A percentile compares a stretch with the other conserved stretches of the same genome.
Evolutionary conservation across 345 rosid genomes (phyloP).

Genomic region (Arabidopsis suecica): DNA sequence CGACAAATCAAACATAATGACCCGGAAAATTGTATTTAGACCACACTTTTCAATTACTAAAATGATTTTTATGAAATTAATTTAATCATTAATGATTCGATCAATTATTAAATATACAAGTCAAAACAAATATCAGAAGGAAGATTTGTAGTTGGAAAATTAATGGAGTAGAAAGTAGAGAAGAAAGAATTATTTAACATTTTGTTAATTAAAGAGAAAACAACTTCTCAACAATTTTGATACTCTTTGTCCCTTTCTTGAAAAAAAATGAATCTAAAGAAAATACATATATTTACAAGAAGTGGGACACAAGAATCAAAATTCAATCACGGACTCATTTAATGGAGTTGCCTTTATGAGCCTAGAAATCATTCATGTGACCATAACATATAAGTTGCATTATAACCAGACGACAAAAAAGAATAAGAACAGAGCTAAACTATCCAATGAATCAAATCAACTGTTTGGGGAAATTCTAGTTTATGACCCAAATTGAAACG

Average conservation of each 20-base stretch:
- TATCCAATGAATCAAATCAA: background rate
- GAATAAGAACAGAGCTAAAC: background rate
- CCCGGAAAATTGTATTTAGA: constrained; percentile 26
- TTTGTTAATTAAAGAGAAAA: constrained; percentile 42
- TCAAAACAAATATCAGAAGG: constrained; percentile 5
- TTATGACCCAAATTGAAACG: background rate
- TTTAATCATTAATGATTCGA: constrained; percentile 19
- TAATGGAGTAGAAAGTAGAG: constrained; percentile 38
- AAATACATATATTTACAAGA: background rate
- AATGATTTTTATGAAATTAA: background rate
- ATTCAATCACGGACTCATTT: constrained; percentile 39
- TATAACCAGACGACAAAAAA: constrained; percentile 23
- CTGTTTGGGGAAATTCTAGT: background rate
- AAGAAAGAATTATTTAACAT: constrained; percentile 24
- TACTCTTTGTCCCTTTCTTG: constrained; percentile 34
- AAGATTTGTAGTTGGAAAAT: constrained; percentile 33
- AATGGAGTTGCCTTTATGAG: constrained; percentile 29
- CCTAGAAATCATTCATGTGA: constrained; percentile 22
- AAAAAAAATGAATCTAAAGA: background rate
- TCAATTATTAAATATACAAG: constrained; percentile 14
- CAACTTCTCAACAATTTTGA: constrained; percentile 38
- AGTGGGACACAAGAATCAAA: constrained; percentile 41
- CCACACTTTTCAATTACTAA: constrained; percentile 27
- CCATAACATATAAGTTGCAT: constrained; percentile 11
- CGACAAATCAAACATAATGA: constrained; percentile 36